Evolutionary conservation across 495 filamentous ascomycete species (phyloP).

Genomic region (Lasiosphaeriaceae sp.): DNA sequence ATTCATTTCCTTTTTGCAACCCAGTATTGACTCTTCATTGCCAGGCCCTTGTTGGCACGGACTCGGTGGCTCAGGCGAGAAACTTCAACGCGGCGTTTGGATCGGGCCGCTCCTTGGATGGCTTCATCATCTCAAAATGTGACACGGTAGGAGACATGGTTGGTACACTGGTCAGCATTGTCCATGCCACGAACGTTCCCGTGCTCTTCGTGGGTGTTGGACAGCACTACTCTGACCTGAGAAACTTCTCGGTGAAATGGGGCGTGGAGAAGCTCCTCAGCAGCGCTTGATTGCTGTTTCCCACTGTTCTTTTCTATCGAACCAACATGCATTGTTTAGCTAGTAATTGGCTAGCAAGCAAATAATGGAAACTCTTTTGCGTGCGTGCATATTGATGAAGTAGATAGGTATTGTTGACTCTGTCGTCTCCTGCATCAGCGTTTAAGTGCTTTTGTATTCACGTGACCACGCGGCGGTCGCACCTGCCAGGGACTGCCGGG

Average conservation of each 20-base stretch:
- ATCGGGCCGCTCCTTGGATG: constrained; percentile 71
- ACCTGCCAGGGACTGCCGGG: too few relatives aligned
- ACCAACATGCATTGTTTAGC: too few relatives aligned
- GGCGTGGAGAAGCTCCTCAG: constrained; percentile 72
- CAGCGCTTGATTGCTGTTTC: constrained; percentile 22
- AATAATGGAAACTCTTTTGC: too few relatives aligned
- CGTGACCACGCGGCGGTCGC: constrained; percentile 2
- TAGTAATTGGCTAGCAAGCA: too few relatives aligned
- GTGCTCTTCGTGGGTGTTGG: constrained; percentile 92
- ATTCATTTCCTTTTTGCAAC: neutral
- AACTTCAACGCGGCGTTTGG: constrained; percentile 96
- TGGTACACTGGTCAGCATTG: constrained; percentile 92
- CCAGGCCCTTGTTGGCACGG: constrained; percentile 83
- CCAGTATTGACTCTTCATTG: neutral
- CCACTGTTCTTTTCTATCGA: neutral
- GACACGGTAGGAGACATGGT: constrained; percentile 99
- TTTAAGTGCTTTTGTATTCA: neutral
- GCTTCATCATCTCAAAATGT: constrained; percentile 97
- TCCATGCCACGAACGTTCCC: constrained; percentile 93
- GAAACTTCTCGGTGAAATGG: constrained; percentile 89
- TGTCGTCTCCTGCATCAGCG: neutral
- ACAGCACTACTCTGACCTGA: constrained; percentile 94
- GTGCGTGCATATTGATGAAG: too few relatives aligned
- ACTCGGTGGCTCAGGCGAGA: constrained; percentile 88
- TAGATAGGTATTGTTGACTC: too few relatives aligned